Conservation (phyloP, 2,329 filamentous ascomycete species). For the Aspergillus quadricinctus region DNA sequence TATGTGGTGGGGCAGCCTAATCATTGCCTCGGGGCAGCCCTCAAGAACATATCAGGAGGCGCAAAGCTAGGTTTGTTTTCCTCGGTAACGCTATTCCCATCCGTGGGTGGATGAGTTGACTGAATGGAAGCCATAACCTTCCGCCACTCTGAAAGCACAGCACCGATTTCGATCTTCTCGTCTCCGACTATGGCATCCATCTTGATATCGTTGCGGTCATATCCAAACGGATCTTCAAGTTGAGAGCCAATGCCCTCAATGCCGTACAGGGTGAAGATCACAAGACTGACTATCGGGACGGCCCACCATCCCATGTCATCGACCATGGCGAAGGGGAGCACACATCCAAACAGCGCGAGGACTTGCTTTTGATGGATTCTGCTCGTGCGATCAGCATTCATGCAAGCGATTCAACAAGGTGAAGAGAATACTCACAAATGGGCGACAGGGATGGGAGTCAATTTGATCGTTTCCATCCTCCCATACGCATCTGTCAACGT, state of each 20-base stretch:
- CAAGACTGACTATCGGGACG: constrained; percentile 54
- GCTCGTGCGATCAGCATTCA: not conserved
- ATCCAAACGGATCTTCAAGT: constrained; percentile 63
- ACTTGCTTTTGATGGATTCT: constrained; percentile 63
- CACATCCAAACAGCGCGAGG: constrained; percentile 55
- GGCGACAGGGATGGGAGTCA: constrained; percentile 62
- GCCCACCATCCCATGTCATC: constrained; percentile 61
- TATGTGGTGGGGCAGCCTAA: not conserved
- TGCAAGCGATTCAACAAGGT: not conserved
- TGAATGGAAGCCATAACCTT: constrained; percentile 20
- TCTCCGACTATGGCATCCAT: constrained; percentile 64
- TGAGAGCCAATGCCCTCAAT: constrained; percentile 61
- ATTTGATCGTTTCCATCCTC: constrained; percentile 60
- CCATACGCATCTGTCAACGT: constrained; percentile 56
- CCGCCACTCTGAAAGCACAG: constrained; percentile 57
- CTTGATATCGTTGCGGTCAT: constrained; percentile 63
- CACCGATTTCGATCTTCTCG: constrained; percentile 53
- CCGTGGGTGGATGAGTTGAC: constrained; percentile 7
- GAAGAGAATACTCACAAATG: constrained; percentile 42
- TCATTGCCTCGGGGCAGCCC: constrained; percentile 8
- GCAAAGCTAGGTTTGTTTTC: constrained; percentile 14
- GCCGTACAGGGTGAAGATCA: constrained; percentile 61
- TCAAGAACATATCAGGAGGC: constrained; percentile 31
- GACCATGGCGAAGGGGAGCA: constrained; percentile 61
- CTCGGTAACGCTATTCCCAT: not conserved